phyloP scores from a whole-genome alignment of 345 rosid genomes.

The Lepidium africanum region DNA sequence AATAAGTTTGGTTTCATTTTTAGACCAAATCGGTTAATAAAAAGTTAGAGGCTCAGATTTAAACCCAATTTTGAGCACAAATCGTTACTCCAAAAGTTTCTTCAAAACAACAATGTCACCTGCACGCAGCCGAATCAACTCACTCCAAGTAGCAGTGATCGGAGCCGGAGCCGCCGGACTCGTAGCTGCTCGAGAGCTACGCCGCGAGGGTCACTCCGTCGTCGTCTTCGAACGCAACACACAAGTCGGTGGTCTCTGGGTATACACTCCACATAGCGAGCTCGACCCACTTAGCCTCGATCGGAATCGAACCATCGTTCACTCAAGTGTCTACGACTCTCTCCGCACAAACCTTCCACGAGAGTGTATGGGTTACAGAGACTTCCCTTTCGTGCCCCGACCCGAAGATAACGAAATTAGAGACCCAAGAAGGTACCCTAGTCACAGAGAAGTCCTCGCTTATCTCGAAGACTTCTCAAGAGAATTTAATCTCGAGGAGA shows the following conservation, averaged over 20 bases:
- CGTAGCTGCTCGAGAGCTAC: conserved; percentile 63
- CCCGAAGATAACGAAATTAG: conserved; percentile 15
- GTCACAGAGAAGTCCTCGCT: conserved; percentile 58
- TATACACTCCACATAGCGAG: conserved; percentile 51
- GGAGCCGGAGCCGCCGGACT: conserved; percentile 92
- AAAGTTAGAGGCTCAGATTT: background rate
- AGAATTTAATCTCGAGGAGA: conserved; percentile 52
- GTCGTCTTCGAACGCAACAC: conserved; percentile 54
- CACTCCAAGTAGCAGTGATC: conserved; percentile 65
- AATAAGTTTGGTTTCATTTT: background rate
- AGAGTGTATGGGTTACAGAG: conserved; percentile 76
- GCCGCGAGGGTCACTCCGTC: conserved; percentile 57
- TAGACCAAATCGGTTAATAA: background rate
- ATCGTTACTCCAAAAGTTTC: background rate
- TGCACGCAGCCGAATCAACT: background rate
- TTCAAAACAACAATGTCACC: conserved; percentile 9
- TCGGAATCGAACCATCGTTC: conserved; percentile 47
- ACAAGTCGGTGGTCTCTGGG: conserved; percentile 78
- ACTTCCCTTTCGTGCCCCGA: conserved; percentile 55
- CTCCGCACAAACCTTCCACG: conserved; percentile 86
- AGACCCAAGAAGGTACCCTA: conserved; percentile 71
- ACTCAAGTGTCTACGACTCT: conserved; percentile 67
- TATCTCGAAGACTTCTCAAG: conserved; percentile 57
- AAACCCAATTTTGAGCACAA: background rate
- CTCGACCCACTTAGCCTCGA: conserved; percentile 63